These are phyloP conservation scores for Leishmania tropica DNA, from an alignment of 208 protist genomes.

Conservation along the genomic window DNA sequence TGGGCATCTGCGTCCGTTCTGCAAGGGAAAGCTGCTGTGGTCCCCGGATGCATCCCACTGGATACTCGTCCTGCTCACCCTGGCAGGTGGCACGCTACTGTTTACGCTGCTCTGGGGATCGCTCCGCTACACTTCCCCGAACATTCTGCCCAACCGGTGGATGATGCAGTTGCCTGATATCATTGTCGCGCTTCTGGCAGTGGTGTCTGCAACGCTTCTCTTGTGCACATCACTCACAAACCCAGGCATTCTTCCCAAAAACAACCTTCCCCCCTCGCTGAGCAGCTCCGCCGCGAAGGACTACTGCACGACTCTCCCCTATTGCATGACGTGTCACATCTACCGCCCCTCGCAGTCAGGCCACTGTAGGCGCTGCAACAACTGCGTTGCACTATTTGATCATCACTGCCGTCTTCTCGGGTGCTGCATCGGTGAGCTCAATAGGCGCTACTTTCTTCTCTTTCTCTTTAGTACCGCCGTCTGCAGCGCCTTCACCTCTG, in stretches of 20 bases:
- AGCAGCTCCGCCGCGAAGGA: conserved; percentile 14
- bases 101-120: conserved; percentile 37
- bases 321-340: conserved; percentile 32
- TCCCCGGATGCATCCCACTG: conserved; percentile 34
- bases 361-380: conserved; percentile 36
- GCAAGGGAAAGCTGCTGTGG: conserved; percentile 23
- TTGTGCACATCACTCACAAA: conserved; percentile 31
- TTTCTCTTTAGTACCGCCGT: conserved; percentile 16
- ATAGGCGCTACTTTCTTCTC: conserved; percentile 37
- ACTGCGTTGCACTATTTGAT: conserved; percentile 35
- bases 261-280: conserved; percentile 8
- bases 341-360: conserved; percentile 32
- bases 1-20: conserved; percentile 31
- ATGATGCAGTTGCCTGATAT: conserved; percentile 34
- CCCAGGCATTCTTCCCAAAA: conserved; percentile 33
- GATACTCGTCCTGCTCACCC: conserved; percentile 25
- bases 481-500: conserved; percentile 14
- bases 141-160: conserved; percentile 10
- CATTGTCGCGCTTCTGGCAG: conserved; percentile 13
- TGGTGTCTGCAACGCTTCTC: conserved; percentile 18
- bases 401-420: conserved; percentile 36
- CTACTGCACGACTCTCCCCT: conserved; percentile 34
- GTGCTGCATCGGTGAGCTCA: conserved; percentile 37
- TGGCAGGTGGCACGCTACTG: conserved; percentile 10
- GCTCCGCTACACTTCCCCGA: conserved; percentile 28